These are phyloP conservation scores for Cylindrodendrum hubeiense DNA, from an alignment of 2,329 filamentous ascomycete genomes.

Conservation along the genomic window DNA sequence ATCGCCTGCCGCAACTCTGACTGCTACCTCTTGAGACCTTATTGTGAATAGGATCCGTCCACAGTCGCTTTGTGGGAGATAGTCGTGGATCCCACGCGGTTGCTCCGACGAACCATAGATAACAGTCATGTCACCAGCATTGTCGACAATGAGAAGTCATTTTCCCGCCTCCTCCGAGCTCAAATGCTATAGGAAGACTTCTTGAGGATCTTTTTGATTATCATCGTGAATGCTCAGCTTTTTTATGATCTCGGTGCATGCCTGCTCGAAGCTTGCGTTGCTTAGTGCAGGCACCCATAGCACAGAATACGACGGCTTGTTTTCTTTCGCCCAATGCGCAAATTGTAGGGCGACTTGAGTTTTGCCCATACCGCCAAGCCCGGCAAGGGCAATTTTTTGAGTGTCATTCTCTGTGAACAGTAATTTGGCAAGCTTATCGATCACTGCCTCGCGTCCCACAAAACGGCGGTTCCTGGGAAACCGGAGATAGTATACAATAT, in stretches of 20 bases:
- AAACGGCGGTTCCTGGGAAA: neutral
- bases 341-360: conserved; percentile 34
- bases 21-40: conserved; percentile 41
- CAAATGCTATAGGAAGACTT: conserved; percentile 30
- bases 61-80: conserved; percentile 47
- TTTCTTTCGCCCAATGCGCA: conserved; percentile 23
- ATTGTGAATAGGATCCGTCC: conserved; percentile 54
- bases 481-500: neutral
- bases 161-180: conserved; percentile 41
- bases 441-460: neutral
- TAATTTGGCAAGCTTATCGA: neutral
- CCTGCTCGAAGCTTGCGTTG: conserved; percentile 46
- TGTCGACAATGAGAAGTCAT: conserved; percentile 58
- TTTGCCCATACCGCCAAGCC: neutral
- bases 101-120: conserved; percentile 34
- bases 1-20: neutral
- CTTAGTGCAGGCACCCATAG: conserved; percentile 52
- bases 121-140: conserved; percentile 53
- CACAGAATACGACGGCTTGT: conserved; percentile 32
- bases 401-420: neutral
- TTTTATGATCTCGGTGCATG: conserved; percentile 48
- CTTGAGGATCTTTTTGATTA: conserved; percentile 13
- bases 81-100: neutral
- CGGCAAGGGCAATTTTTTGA: neutral
- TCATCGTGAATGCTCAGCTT: conserved; percentile 35